Conservation (phyloP, 108 stramenopile species). For the Pseudonitzschia multistriata region DNA sequence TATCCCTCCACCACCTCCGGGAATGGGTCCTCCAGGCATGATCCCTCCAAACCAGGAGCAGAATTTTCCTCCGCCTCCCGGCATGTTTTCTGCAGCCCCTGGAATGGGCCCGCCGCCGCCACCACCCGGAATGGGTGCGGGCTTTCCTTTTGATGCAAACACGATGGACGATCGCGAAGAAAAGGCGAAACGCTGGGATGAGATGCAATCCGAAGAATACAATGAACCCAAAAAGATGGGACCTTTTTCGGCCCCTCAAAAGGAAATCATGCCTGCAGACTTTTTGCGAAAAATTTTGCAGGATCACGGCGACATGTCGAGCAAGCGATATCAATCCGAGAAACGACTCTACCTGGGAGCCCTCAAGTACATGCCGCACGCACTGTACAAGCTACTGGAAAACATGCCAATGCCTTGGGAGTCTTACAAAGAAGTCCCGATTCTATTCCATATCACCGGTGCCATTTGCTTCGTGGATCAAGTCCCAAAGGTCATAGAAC, state of each 20-base stretch:
- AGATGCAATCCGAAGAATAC: constrained; percentile 78
- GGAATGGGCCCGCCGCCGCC: constrained; percentile 52
- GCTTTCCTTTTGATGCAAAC: constrained; percentile 12
- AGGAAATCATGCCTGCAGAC: constrained; percentile 91
- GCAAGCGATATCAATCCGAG: constrained; percentile 94
- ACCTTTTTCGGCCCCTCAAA: constrained; percentile 73
- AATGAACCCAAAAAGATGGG: constrained; percentile 64
- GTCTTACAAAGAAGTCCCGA: constrained; percentile 86
- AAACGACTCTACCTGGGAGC: constrained; percentile 98
- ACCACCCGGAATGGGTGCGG: constrained; percentile 29
- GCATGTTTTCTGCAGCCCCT: constrained; percentile 38
- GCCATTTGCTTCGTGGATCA: constrained; percentile 99
- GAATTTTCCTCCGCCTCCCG: constrained; percentile 37
- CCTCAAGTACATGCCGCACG: constrained; percentile 99
- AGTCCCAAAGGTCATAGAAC: constrained; percentile 98
- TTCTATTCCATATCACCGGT: constrained; percentile 98
- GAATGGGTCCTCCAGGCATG: constrained; percentile 61
- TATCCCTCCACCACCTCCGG: constrained; percentile 45
- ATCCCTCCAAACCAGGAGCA: constrained; percentile 30
- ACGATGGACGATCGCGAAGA: constrained; percentile 49
- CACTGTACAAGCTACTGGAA: constrained; percentile 97
- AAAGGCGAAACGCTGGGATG: constrained; percentile 86
- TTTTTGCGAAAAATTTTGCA: constrained; percentile 95
- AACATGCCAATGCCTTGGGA: constrained; percentile 99
- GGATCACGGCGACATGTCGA: constrained; percentile 99